Base-by-base conservation (phyloP, 192 early-diverging fungal genomes). In the Coemansia sp. region DNA sequence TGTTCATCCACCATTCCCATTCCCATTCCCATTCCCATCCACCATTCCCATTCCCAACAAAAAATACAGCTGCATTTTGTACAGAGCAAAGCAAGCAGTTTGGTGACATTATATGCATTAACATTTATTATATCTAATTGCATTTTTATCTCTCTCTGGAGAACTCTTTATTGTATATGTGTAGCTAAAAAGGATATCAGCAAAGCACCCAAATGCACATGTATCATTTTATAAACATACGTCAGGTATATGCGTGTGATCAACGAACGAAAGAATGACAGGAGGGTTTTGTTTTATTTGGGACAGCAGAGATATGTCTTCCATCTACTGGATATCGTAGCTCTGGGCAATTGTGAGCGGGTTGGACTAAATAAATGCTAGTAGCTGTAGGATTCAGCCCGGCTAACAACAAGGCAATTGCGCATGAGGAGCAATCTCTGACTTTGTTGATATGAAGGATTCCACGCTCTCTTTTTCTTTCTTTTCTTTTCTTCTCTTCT, bases 121-220 rank as follows among this genome's bases (percentile, higher is more conserved):
- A 2, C 32, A 32, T 32, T 2, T 32, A 32, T 18, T 49, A 49
- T 49, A 7, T 1, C 47, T 49, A 7, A 26, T 54, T 26, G 7
- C 2, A 6, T 52, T 52, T 21, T 22, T 52, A 22, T 65, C 22
- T 10, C 19, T 42, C 55, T n/a, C 39, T 47, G 15, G 8, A 63
- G 43, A 6, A 26, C 2, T 41, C 40, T 32, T 43, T 54, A 5
- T 10, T 59, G 1, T 13, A 36, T 21, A 22, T n/a, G 11, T 74
- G 67, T 81, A 81, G 78, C 54, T 47, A 70, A 71, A 56, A 76
- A 72, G 67, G 78, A 75, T 39, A 56, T 51, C 32, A 67, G 75
- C 78, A 76, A 69, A 61, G 69, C 69, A 37, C 66, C 78, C 22
- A 81, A 69, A 43, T 81, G 78, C 69, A 69, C 73, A 52, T 75